phyloP scores from a whole-genome alignment of 2,329 filamentous ascomycete genomes.

The Calonectria ilicicola region DNA sequence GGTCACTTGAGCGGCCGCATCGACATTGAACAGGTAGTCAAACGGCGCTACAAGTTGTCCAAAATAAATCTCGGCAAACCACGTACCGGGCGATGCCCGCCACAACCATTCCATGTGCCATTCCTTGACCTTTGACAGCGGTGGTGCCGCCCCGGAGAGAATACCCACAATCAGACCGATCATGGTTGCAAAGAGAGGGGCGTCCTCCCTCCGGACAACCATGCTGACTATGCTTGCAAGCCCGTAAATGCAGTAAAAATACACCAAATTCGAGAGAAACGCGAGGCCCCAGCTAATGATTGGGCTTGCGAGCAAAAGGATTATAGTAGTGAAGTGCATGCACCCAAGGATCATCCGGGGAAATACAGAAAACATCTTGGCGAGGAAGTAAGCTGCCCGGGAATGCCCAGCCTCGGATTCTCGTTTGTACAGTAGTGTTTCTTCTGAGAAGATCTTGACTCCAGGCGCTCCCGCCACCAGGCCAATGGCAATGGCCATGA shows the following conservation, averaged over 20 bases:
- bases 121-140: slow-evolving; percentile 57
- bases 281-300: slow-evolving; percentile 61
- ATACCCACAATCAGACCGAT: slow-evolving; percentile 65
- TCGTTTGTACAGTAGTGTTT: slow-evolving; percentile 58
- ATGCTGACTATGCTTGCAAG: slow-evolving; percentile 65
- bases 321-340: slow-evolving; percentile 66
- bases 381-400: slow-evolving; percentile 66
- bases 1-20: slow-evolving; percentile 55
- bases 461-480: slow-evolving; percentile 64
- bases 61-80: slow-evolving; percentile 69
- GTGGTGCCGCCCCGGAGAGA: slow-evolving; percentile 65
- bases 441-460: slow-evolving; percentile 64
- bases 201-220: slow-evolving; percentile 66
- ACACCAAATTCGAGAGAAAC: slow-evolving; percentile 63
- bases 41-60: slow-evolving; percentile 62
- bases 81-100: slow-evolving; percentile 64
- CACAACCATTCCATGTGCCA: slow-evolving; percentile 70
- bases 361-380: slow-evolving; percentile 64
- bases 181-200: slow-evolving; percentile 68
- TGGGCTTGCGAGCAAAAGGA: slow-evolving; percentile 62
- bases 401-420: slow-evolving; percentile 69
- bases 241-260: slow-evolving; percentile 71
- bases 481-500: slow-evolving; percentile 66
- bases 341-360: slow-evolving; percentile 63
- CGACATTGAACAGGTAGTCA: slow-evolving; percentile 62